A percentile compares a stretch with the other conserved stretches of the same genome.
These are phyloP conservation scores for Fusarium sp. DNA, from an alignment of 2,329 filamentous ascomycete genomes.

Conservation along the genomic window DNA sequence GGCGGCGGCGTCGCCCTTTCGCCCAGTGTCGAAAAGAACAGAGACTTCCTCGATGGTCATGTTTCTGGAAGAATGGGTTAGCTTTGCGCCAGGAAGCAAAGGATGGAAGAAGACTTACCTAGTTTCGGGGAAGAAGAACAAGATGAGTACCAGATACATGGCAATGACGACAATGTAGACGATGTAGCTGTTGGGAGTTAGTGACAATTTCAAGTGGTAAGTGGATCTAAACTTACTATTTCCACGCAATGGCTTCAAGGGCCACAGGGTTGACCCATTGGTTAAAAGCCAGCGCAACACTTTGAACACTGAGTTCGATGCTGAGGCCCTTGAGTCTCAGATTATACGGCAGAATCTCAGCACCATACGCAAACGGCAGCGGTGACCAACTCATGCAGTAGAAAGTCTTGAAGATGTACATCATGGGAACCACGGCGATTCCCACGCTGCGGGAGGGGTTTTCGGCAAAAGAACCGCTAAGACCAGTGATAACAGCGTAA, in stretches of 20 bases:
- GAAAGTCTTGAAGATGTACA: constrained; percentile 35
- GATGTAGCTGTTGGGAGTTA: constrained; percentile 12
- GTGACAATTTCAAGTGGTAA: neutral
- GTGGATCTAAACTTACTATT: constrained; percentile 24
- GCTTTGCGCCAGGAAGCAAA: neutral
- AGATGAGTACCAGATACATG: constrained; percentile 33
- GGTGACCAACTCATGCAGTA: constrained; percentile 46
- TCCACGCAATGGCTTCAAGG: constrained; percentile 38
- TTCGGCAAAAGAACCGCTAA: constrained; percentile 16
- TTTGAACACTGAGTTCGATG: constrained; percentile 29
- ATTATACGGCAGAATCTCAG: constrained; percentile 45
- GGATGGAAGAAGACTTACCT: constrained; percentile 10
- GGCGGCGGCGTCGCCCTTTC: constrained; percentile 20
- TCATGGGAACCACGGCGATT: constrained; percentile 25
- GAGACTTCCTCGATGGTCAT: constrained; percentile 37
- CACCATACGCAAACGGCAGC: constrained; percentile 40
- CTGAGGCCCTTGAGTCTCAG: constrained; percentile 44
- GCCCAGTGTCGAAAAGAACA: constrained; percentile 31
- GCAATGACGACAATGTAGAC: constrained; percentile 38
- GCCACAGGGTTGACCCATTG: constrained; percentile 42
- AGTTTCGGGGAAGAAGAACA: constrained; percentile 42
- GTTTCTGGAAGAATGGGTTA: constrained; percentile 8
- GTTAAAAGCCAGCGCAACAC: constrained; percentile 38
- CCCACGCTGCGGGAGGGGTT: constrained; percentile 21
- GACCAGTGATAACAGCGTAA: constrained; percentile 21